Evolutionary conservation across 2,329 filamentous ascomycete species (phyloP).

Genomic region (Drechslera avenae): DNA sequence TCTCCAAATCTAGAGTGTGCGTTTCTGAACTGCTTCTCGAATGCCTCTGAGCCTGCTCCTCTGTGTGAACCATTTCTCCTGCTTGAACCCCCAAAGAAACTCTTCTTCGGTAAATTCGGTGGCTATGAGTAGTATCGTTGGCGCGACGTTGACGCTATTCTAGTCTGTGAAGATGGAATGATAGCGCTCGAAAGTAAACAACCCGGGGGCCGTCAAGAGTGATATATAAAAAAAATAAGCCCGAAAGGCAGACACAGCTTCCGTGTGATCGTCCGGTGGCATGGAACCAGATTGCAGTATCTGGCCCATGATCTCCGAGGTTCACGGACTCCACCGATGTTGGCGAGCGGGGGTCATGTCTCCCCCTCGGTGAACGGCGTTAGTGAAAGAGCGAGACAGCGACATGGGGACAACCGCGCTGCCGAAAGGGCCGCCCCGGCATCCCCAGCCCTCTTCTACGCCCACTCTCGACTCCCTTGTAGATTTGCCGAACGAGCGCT

Average conservation of each 20-base stretch:
- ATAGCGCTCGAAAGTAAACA: neutral
- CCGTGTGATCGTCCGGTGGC: neutral
- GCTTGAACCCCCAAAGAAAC: no score
- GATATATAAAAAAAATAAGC: neutral
- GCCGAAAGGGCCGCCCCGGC: neutral
- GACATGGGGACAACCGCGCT: neutral
- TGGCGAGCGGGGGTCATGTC: neutral
- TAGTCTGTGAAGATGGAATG: neutral
- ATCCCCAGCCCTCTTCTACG: neutral
- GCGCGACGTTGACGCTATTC: neutral
- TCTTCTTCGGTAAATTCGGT: no score
- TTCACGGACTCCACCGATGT: neutral
- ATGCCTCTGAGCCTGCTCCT: slow-evolving; percentile 19
- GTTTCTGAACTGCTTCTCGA: slow-evolving; percentile 35
- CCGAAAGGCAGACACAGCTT: neutral
- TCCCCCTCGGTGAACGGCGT: slow-evolving; percentile 20
- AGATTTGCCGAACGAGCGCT: no score
- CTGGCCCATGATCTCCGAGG: slow-evolving; percentile 14
- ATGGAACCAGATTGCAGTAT: neutral
- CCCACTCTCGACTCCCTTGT: no score
- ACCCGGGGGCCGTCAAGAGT: neutral
- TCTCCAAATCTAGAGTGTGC: slow-evolving; percentile 23
- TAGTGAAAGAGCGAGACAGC: slow-evolving; percentile 20
- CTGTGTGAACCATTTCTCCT: slow-evolving; percentile 23
- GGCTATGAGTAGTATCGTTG: no score